phyloP scores from a whole-genome alignment of 305 asterid species.

The Fraxinus dipetala region DNA sequence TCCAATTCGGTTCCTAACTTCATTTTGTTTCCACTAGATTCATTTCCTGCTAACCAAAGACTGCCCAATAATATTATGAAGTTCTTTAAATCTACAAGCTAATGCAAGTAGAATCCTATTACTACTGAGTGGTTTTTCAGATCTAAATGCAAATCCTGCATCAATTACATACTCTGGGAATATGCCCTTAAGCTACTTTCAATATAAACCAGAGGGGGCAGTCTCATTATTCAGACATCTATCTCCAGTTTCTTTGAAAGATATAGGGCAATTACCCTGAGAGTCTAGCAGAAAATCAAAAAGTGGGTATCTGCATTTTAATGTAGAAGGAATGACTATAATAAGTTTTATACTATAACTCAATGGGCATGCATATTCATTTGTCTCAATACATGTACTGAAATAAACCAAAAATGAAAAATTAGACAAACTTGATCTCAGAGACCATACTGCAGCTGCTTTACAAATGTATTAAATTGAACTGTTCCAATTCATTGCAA shows the following conservation, averaged over 20 bases:
- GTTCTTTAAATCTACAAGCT: background rate
- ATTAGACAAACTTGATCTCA: background rate
- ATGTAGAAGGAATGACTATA: background rate
- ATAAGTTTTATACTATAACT: background rate
- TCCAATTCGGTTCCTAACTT: background rate
- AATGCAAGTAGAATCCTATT: background rate
- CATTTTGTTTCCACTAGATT: background rate
- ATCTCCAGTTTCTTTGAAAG: constrained; percentile 1
- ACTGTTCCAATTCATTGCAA: background rate
- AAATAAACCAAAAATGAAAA: background rate
- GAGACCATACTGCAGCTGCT: background rate
- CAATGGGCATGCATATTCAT: background rate
- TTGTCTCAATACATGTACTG: background rate
- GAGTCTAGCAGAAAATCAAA: background rate
- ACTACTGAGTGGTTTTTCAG: background rate
- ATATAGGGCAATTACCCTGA: background rate
- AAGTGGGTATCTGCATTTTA: background rate
- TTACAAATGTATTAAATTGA: background rate
- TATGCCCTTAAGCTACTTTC: background rate
- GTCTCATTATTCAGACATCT: background rate
- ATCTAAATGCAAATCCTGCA: background rate
- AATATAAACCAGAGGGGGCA: background rate
- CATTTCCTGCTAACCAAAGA: background rate
- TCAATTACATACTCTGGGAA: background rate
- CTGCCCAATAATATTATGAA: background rate